Evolutionary conservation across 2,329 filamentous ascomycete species (phyloP).

Genomic region (Myriosclerotinia duriaeana): DNA sequence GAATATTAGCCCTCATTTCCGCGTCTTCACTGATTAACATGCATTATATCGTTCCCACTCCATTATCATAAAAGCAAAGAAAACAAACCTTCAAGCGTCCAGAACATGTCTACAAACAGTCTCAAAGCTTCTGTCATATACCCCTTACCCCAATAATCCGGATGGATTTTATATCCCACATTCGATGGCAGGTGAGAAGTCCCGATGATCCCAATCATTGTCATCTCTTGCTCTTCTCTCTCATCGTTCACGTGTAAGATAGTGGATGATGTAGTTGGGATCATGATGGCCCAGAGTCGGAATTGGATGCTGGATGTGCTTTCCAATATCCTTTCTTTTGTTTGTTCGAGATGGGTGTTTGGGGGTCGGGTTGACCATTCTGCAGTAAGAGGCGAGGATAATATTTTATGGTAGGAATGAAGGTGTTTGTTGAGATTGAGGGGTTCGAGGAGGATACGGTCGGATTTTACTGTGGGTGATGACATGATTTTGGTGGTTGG

Average conservation of each 20-base stretch:
- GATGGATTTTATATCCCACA: conserved; percentile 29
- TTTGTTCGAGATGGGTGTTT: background rate
- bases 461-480: background rate
- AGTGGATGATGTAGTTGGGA: background rate
- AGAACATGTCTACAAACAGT: conserved; percentile 25
- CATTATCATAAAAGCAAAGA: background rate
- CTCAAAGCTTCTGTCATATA: conserved; percentile 28
- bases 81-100: conserved; percentile 12
- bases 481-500: background rate
- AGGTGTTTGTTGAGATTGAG: background rate
- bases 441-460: conserved; percentile 12
- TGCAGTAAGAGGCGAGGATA: background rate
- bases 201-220: conserved; percentile 21
- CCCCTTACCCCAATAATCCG: conserved; percentile 28
- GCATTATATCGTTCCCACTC: background rate
- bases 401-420: background rate
- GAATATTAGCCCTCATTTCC: background rate
- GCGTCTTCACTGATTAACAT: background rate
- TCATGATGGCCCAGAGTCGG: conserved; percentile 8
- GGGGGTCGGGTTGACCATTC: conserved; percentile 16
- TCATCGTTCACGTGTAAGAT: background rate
- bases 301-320: background rate
- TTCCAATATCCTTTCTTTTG: background rate
- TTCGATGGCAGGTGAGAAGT: conserved; percentile 19
- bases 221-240: background rate